These are phyloP conservation scores for Nakazawaea ambrosiae DNA, from an alignment of 805 yeast species.

Conservation along the genomic window DNA sequence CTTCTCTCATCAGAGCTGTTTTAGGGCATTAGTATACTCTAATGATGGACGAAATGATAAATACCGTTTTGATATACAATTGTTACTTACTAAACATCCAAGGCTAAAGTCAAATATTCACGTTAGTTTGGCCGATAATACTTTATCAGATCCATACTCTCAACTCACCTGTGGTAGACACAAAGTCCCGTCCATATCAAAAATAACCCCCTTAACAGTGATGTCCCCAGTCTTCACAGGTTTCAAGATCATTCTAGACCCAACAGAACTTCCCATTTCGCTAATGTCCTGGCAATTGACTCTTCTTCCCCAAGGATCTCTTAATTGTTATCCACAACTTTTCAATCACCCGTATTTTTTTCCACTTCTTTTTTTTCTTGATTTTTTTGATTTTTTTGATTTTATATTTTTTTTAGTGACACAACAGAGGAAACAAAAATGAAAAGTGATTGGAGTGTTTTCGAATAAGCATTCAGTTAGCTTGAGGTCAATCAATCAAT, in stretches of 20 bases:
- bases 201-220: slow-evolving; percentile 45
- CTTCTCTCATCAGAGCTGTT: slow-evolving; percentile 49
- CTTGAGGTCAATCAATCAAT: too few relatives aligned
- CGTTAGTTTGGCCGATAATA: neutral
- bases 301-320: too few relatives aligned
- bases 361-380: neutral
- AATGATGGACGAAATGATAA: neutral
- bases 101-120: slow-evolving; percentile 12
- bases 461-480: too few relatives aligned
- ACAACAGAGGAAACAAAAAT: too few relatives aligned
- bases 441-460: too few relatives aligned
- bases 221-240: slow-evolving; percentile 19
- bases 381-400: too few relatives aligned
- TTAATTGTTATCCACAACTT: too few relatives aligned
- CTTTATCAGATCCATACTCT: neutral
- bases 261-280: too few relatives aligned
- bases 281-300: too few relatives aligned
- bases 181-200: slow-evolving; percentile 79
- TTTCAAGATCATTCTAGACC: slow-evolving; percentile 19
- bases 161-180: slow-evolving; percentile 52
- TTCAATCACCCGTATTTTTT: neutral
- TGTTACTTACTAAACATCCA: slow-evolving; percentile 24
- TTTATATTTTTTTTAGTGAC: too few relatives aligned
- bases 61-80: neutral
- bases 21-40: neutral